Percentiles rank a stretch among this genome's conserved stretches.
phyloP scores from a whole-genome alignment of 176 grass and related monocot genomes.

The Luzula sylvatica region DNA sequence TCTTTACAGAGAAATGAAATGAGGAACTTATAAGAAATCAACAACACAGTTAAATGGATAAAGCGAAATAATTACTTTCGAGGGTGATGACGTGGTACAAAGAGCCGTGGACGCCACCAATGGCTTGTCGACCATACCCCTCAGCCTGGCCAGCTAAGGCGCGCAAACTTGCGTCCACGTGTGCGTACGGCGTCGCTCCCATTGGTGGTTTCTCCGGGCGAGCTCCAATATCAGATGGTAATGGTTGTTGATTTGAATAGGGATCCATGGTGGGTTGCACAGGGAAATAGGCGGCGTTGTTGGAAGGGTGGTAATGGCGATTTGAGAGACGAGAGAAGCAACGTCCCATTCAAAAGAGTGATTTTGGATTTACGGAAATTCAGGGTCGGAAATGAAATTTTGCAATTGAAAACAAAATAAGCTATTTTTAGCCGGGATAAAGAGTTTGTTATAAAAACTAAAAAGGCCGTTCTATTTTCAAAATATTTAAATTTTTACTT shows the following conservation, averaged over 20 bases:
- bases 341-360: slow-evolving; percentile 16
- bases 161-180: slow-evolving; percentile 20
- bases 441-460: no score
- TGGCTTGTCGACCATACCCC: slow-evolving; percentile 26
- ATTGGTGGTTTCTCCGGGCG: not conserved
- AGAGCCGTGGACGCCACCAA: slow-evolving; percentile 22
- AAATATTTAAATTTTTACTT: no score
- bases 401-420: not conserved
- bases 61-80: slow-evolving; percentile 1
- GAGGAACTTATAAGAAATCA: not conserved
- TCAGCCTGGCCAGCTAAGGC: slow-evolving; percentile 27
- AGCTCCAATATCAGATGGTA: not conserved
- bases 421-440: not conserved
- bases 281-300: not conserved
- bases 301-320: not conserved
- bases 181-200: slow-evolving; percentile 22
- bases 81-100: slow-evolving; percentile 27
- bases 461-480: no score
- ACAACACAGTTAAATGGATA: no score
- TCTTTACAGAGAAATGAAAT: slow-evolving; percentile 20
- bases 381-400: not conserved
- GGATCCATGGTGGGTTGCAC: not conserved
- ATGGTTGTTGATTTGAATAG: not conserved
- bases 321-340: slow-evolving; percentile 18
- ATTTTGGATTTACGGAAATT: not conserved